Evolutionary conservation across 1,139 yeast genomes (phyloP), one percentile per base, ranked within the genome.

Genomic region (Candida pseudoviswanathii): DNA sequence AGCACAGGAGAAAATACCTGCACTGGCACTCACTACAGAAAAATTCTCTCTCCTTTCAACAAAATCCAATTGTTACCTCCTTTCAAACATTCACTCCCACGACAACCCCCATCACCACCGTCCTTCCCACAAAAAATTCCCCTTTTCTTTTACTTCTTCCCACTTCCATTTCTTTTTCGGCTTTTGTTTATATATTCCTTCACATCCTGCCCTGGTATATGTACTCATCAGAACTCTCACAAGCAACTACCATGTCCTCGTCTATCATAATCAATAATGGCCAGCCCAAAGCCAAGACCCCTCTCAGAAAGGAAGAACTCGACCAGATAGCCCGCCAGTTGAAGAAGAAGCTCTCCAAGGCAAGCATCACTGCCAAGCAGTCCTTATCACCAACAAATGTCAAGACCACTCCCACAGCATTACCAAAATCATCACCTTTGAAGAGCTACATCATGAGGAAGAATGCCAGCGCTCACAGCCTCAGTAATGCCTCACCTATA

Each of bases 281-380:
- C 5, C 49, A 46, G 22, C 39, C 44, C 11, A 51, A 53, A 37
- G 44, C 48, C 10, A 71, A 71, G 54, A 70, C 77, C 3, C 73
- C 77, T 8, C 65, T 76, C 56, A 70, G 70, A 53, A 75, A 75
- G 58, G 80, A 75, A 51, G 81, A 76, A 52, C 63, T 76, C 50
- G 81, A 76, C 54, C 68, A 73, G 52, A 76, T 76, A 37, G 81
- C 81, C 53, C 69, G 69, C 50, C 77, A 75, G 58, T 65, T 76
- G 52, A 76, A 75, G 62, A 70, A 68, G 49, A 75, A 74, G 56
- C 64, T 76, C 32, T 70, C 78, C 38, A 69, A 67, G 56, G 81
- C 81, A 9, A 71, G 78, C 25, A 70, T 75, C 39, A 67, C 81
- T 24, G 81, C 81, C 29, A 76, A 75, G 55, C 77, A 73, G 57